Evolutionary conservation across 805 yeast species (phyloP).

Genomic region (Ogataea angusta): DNA sequence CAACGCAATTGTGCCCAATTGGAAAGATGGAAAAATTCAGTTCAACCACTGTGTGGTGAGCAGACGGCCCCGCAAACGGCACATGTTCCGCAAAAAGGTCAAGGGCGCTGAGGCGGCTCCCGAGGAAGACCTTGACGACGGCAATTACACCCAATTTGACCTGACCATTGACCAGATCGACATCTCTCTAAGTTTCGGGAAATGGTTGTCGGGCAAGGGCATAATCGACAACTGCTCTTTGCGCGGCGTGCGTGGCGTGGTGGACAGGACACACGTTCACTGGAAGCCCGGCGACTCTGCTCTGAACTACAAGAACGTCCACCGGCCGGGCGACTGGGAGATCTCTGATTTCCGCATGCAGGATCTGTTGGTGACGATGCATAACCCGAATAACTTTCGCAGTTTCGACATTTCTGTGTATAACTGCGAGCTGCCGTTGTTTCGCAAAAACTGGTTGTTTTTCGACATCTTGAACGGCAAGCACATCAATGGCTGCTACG

Average conservation of each 20-base stretch:
- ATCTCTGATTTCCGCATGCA: conserved; percentile 77
- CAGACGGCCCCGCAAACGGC: conserved; percentile 58
- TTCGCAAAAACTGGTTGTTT: conserved; percentile 91
- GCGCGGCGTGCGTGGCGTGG: conserved; percentile 85
- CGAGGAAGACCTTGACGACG: conserved; percentile 61
- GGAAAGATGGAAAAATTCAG: conserved; percentile 83
- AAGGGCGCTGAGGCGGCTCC: background rate
- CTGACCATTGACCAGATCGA: conserved; percentile 82
- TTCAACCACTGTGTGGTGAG: conserved; percentile 85
- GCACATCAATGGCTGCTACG: conserved; percentile 86
- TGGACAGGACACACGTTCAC: conserved; percentile 82
- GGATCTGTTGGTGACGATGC: conserved; percentile 77
- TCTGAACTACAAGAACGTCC: conserved; percentile 67
- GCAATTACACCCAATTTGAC: conserved; percentile 95
- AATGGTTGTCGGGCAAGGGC: conserved; percentile 90
- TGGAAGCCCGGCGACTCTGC: conserved; percentile 87
- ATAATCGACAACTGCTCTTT: conserved; percentile 76
- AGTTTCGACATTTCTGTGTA: conserved; percentile 87
- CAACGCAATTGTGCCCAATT: conserved; percentile 89
- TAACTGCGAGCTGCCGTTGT: conserved; percentile 71
- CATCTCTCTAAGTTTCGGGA: conserved; percentile 72
- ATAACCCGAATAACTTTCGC: conserved; percentile 77
- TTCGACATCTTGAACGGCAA: conserved; percentile 83
- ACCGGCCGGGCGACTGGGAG: conserved; percentile 89
- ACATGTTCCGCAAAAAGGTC: conserved; percentile 30